Evolutionary conservation across 2,329 filamentous ascomycete genomes (phyloP).

Genomic region (Ophiostoma himal-ulmi): DNA sequence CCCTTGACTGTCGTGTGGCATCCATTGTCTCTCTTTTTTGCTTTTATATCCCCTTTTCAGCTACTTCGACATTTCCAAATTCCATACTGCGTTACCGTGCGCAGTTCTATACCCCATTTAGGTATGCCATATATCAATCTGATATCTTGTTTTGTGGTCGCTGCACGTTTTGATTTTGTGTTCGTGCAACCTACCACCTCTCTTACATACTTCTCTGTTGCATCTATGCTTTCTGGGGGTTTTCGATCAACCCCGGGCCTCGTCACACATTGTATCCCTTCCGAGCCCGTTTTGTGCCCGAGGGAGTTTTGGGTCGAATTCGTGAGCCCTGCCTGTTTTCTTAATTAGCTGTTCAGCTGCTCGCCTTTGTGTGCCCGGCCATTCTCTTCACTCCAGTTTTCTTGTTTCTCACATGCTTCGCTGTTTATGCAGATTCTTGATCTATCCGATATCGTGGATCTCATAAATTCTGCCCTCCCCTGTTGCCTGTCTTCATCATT

Average conservation of each 20-base stretch:
- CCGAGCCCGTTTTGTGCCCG: conserved; percentile 20
- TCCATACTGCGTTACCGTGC: neutral
- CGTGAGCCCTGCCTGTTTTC: conserved; percentile 1
- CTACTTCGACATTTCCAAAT: neutral
- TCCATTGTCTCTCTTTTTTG: neutral
- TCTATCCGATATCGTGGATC: neutral
- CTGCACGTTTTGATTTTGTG: conserved; percentile 10
- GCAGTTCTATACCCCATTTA: neutral
- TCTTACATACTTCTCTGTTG: neutral
- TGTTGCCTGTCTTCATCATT: neutral
- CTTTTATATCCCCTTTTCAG: neutral
- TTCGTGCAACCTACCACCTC: conserved; percentile 4
- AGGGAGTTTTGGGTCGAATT: conserved; percentile 18
- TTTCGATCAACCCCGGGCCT: conserved; percentile 4
- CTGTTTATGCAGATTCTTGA: conserved; percentile 8
- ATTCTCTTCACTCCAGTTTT: neutral
- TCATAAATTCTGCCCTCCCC: neutral
- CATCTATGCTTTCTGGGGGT: neutral
- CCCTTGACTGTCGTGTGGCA: conserved; percentile 15
- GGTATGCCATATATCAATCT: neutral
- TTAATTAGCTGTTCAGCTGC: no score
- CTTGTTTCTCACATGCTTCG: conserved; percentile 15
- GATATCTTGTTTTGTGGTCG: conserved; percentile 9
- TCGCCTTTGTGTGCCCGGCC: conserved; percentile 1
- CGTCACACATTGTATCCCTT: conserved; percentile 20